Base-by-base conservation (phyloP, 73 alveolate species). In the Stentor coeruleus region DNA sequence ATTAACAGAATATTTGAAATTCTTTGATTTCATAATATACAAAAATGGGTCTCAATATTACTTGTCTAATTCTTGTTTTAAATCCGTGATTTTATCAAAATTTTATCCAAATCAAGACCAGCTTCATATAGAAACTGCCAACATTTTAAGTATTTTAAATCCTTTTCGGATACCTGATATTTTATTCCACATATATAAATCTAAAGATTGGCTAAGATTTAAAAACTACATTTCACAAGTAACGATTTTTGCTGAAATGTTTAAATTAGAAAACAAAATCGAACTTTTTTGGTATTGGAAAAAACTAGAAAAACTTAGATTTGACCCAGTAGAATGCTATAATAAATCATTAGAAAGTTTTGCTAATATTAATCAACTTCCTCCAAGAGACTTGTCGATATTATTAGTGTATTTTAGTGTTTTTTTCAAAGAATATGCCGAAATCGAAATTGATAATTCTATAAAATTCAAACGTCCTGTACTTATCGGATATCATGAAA, bases 281-380 rank as follows among this genome's bases (percentile, higher is more conserved):
- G 89, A 88, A 39, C 82, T 88, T 15, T 87, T 89, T 15, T 41
- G 58, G 0, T 85, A 77, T 58, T 88, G 94, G 91, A 81, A 76
- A 38, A 41, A 60, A 40, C 82, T 85, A 26, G 89, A 81, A 28
- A 35, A 73, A 55, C 88, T 81, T 38, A 85, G 82, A 33, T 85
- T 60, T 57, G 94, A 88, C 86, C 94, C 94, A 33, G 89, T 88
- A 28, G 82, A 82, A 11, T 87, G 79, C 74, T 88, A 88, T 82
- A 88, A 88, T 66, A 85, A 85, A 38, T 79, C 94, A 0, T 39
- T 88, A 28, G 94, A 88, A 77, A 82, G 82, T 28, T 88, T 88
- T 74, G 87, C 74, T 3, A 74, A 40, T 36, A 77, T 59, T 59
- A 77, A 85, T 60, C 55, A 81, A 31, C 91, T 90, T 3, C 77